A percentile compares a stretch with the other conserved stretches of the same genome.
Conservation (phyloP, 805 yeast species). For the Starmerella tilneyi region DNA sequence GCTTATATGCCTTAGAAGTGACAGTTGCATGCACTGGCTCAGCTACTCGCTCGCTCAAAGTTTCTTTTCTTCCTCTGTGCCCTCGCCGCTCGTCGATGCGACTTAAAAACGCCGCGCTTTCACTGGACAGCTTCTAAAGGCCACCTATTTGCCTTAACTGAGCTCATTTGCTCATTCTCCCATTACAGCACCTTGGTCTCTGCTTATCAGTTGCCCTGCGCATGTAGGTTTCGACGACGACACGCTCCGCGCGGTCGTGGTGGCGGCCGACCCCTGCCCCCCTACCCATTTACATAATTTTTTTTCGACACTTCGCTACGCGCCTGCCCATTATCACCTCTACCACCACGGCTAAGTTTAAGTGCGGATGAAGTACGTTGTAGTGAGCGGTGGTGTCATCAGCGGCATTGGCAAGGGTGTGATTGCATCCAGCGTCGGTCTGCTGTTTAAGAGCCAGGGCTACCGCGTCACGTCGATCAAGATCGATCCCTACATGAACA, state of each 20-base stretch:
- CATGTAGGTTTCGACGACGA: background rate
- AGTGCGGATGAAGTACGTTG: constrained; percentile 86
- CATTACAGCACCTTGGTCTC: too few species aligned
- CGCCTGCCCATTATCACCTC: background rate
- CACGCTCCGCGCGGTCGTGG: background rate
- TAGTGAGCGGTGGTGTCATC: constrained; percentile 98
- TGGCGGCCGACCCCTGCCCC: constrained; percentile 9
- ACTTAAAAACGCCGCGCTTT: too few species aligned
- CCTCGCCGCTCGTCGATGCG: too few species aligned
- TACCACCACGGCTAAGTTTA: background rate
- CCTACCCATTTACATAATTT: constrained; percentile 13
- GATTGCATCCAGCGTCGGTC: constrained; percentile 90
- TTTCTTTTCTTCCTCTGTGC: too few species aligned
- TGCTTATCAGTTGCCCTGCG: background rate
- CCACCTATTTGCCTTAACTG: too few species aligned
- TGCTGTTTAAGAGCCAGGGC: constrained; percentile 85
- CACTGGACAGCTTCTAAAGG: too few species aligned
- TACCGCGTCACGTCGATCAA: constrained; percentile 92
- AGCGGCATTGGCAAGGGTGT: constrained; percentile 99
- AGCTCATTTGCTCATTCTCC: too few species aligned
- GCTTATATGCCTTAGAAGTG: too few species aligned
- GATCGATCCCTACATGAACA: constrained; percentile 97
- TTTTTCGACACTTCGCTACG: constrained; percentile 3
- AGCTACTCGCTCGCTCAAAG: too few species aligned
- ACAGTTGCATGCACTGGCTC: too few species aligned